Evolutionary conservation across 768 basidiomycete species (phyloP), one percentile per base, ranked within the genome.

Genomic region (Tremella fuciformis): DNA sequence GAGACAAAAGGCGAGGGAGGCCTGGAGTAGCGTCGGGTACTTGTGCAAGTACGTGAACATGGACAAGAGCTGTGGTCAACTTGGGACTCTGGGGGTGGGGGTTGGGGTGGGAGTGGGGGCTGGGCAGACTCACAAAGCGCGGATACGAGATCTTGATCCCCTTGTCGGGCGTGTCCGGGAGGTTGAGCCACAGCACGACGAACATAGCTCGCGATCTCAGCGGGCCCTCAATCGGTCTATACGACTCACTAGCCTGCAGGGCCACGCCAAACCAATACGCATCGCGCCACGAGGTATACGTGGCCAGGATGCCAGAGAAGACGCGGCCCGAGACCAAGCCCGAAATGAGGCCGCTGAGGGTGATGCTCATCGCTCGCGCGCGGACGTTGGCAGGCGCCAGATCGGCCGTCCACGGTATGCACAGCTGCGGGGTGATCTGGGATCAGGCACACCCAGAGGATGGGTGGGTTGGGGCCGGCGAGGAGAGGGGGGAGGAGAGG

Each of bases 131-230:
- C 24, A 76, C 67, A 21, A 77, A 86, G 16, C 84, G 77, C 63
- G 79, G 80, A 76, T 91, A 91, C 2, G 84, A 83, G 61, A 89
- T 54, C 47, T 83, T 77, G 9, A 63, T 73, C 3, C 74, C 73
- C 72, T 88, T 90, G 13, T 86, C 83, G 0, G 89, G 90, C 67
- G 88, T 91, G 75, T 93, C 89, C 0, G 89, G 89, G n/a, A 91
- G 77, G 54, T 85, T 64, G 19, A 83, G 73, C 69, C 86, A 91
- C 41, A 84, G 77, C 21, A 86, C 80, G 3, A 81, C 38, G 8
- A 86, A 76, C 13, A 89, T 83, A 22, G 82, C 54, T 56, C 62
- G 25, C 77, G 13, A 49, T 50, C 29, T 34, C 29, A 34, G 29
- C 29, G 18, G 24, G 29, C 6, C 7, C 11, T 47, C 47, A n/a